A percentile compares a stretch with the other conserved stretches of the same genome.
phyloP scores from a whole-genome alignment of 805 yeast species.

The Metschnikowia colocasiae region DNA sequence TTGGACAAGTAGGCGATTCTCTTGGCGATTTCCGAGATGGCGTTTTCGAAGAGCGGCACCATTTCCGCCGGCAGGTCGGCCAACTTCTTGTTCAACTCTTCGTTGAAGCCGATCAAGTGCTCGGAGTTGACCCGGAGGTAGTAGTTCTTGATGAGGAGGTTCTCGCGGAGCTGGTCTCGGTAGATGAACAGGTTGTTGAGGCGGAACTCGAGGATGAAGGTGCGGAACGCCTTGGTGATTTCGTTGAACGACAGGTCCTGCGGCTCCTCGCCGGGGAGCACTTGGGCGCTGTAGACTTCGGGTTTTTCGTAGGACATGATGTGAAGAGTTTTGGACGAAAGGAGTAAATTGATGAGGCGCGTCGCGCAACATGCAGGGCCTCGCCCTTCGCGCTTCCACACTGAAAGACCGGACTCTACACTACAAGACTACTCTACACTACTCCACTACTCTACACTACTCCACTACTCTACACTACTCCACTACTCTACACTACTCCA shows the following conservation, averaged over 20 bases:
- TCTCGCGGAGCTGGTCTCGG: slow-evolving; percentile 87
- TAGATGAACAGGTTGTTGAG: slow-evolving; percentile 78
- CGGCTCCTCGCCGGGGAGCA: slow-evolving; percentile 77
- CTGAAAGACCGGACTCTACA: too few relatives aligned
- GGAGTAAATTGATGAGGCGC: slow-evolving; percentile 12
- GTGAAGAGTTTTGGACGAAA: not conserved
- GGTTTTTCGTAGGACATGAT: slow-evolving; percentile 72
- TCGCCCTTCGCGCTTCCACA: too few relatives aligned
- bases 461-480: too few relatives aligned
- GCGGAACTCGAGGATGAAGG: slow-evolving; percentile 82
- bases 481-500: too few relatives aligned
- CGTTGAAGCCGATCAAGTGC: slow-evolving; percentile 83
- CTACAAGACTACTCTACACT: too few relatives aligned
- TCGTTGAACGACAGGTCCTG: slow-evolving; percentile 64
- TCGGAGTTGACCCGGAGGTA: slow-evolving; percentile 72
- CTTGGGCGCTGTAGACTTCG: slow-evolving; percentile 71
- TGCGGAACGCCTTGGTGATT: slow-evolving; percentile 70
- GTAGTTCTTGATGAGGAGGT: slow-evolving; percentile 72
- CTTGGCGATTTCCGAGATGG: slow-evolving; percentile 82
- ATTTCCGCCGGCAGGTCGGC: slow-evolving; percentile 84
- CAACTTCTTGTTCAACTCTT: slow-evolving; percentile 79
- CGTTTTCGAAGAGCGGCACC: slow-evolving; percentile 79
- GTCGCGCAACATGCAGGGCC: slow-evolving; percentile 5
- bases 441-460: too few relatives aligned
- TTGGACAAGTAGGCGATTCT: slow-evolving; percentile 54